A percentile compares a stretch with the other conserved stretches of the same genome.
Conservation (phyloP, 2,329 filamentous ascomycete species). For the Calonectria montana region DNA sequence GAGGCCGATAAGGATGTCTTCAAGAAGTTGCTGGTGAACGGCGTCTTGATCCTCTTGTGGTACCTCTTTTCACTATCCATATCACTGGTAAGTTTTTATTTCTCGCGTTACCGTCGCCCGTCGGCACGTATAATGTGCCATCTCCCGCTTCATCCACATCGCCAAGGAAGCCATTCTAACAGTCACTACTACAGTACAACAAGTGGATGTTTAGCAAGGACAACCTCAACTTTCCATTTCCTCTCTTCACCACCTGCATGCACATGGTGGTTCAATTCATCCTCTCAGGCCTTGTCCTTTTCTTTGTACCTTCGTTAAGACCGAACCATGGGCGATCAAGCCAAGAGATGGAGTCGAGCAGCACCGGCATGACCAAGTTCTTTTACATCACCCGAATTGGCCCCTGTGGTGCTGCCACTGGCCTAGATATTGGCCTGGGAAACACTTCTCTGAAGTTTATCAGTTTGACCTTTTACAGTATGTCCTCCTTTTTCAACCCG, state of each 20-base stretch:
- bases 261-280: conserved; percentile 97
- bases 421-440: conserved; percentile 93
- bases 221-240: conserved; percentile 90
- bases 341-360: conserved; percentile 64
- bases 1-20: conserved; percentile 81
- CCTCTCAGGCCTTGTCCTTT: conserved; percentile 82
- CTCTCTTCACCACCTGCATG: conserved; percentile 92
- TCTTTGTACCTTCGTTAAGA: conserved; percentile 83
- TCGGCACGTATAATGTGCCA: too few species aligned
- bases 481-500: conserved; percentile 42
- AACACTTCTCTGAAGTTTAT: conserved; percentile 98
- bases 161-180: conserved; percentile 32
- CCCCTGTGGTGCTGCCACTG: conserved; percentile 92
- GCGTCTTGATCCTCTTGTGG: conserved; percentile 87
- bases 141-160: background rate
- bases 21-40: conserved; percentile 77
- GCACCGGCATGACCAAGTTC: conserved; percentile 81
- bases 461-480: conserved; percentile 94
- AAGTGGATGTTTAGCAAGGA: conserved; percentile 98
- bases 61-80: conserved; percentile 92
- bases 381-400: conserved; percentile 95
- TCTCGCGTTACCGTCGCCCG: background rate
- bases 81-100: conserved; percentile 75
- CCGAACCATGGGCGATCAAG: conserved; percentile 67
- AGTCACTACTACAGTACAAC: conserved; percentile 78